phyloP scores from a whole-genome alignment of 73 alveolate species.

The Diophrys sp. region DNA sequence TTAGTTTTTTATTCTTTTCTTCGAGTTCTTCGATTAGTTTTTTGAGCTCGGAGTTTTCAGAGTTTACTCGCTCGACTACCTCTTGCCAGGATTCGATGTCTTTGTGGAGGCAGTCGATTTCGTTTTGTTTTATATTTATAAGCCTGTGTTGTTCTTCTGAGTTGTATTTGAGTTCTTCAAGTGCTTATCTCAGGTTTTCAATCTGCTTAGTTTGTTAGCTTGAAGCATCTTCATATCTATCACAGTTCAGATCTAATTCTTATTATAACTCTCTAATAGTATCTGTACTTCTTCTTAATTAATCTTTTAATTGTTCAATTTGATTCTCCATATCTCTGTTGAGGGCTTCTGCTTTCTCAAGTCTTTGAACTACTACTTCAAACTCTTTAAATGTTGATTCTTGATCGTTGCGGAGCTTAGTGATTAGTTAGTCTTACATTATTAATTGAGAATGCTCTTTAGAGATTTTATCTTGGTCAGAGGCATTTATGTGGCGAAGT shows the following conservation, averaged over 20 bases:
- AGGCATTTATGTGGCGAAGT: neutral
- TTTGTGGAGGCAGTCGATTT: slow-evolving; percentile 3
- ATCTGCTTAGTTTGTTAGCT: neutral
- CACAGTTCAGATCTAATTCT: neutral
- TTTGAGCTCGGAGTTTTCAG: slow-evolving; percentile 23
- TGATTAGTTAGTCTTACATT: neutral
- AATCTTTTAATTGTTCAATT: neutral
- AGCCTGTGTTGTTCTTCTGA: neutral
- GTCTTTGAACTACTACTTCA: neutral
- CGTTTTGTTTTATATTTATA: neutral
- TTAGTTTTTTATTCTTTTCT: slow-evolving; percentile 42
- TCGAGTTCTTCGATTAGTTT: slow-evolving; percentile 24
- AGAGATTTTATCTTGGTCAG: neutral
- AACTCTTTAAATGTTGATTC: neutral
- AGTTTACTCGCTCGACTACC: neutral
- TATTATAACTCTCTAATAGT: neutral
- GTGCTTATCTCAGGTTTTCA: neutral
- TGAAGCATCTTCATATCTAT: neutral
- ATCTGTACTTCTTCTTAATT: neutral
- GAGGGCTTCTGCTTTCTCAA: neutral
- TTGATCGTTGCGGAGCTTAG: neutral
- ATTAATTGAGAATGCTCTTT: neutral
- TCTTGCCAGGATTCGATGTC: slow-evolving; percentile 5
- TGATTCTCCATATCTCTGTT: no score
- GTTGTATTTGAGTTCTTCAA: neutral